Evolutionary conservation across 441 rosid species (phyloP).

Genomic region (Mallotus repandus): DNA sequence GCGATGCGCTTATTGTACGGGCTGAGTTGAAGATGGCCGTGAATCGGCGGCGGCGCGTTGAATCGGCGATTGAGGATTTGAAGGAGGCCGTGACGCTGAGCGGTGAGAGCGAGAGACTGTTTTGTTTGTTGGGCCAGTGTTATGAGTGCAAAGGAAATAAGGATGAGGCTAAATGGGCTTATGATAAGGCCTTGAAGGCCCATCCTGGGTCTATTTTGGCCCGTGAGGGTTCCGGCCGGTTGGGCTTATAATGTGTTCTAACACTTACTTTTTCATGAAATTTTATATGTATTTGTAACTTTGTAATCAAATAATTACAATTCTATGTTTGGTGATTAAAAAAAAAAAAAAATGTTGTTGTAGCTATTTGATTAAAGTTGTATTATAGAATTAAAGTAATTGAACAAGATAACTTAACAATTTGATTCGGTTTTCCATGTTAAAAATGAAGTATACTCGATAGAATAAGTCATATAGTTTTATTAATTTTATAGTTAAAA

Average conservation of each 20-base stretch:
- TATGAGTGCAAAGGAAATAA: slow-evolving; percentile 42
- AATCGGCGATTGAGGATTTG: slow-evolving; percentile 58
- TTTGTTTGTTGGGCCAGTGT: slow-evolving; percentile 44
- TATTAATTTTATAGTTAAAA: too few relatives aligned
- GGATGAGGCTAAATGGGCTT: slow-evolving; percentile 47
- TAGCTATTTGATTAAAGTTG: too few relatives aligned
- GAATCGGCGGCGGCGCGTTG: slow-evolving; percentile 52
- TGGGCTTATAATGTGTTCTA: slow-evolving; percentile 9
- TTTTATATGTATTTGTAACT: too few relatives aligned
- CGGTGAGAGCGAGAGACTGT: slow-evolving; percentile 25
- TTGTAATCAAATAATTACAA: too few relatives aligned
- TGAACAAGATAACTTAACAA: too few relatives aligned
- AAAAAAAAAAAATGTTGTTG: too few relatives aligned
- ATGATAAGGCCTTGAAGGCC: slow-evolving; percentile 31
- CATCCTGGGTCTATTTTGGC: slow-evolving; percentile 25
- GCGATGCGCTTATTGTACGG: slow-evolving; percentile 49
- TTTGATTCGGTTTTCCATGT: too few relatives aligned
- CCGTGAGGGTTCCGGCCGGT: slow-evolving; percentile 25
- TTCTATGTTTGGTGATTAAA: too few relatives aligned
- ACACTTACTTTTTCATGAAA: too few relatives aligned
- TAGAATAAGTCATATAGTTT: too few relatives aligned
- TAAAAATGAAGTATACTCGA: too few relatives aligned
- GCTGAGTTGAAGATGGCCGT: slow-evolving; percentile 58
- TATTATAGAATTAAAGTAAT: too few relatives aligned
- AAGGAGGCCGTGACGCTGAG: slow-evolving; percentile 39